These are phyloP conservation scores for Kuraishia hungarica DNA, from an alignment of 805 yeast genomes.

Conservation along the genomic window DNA sequence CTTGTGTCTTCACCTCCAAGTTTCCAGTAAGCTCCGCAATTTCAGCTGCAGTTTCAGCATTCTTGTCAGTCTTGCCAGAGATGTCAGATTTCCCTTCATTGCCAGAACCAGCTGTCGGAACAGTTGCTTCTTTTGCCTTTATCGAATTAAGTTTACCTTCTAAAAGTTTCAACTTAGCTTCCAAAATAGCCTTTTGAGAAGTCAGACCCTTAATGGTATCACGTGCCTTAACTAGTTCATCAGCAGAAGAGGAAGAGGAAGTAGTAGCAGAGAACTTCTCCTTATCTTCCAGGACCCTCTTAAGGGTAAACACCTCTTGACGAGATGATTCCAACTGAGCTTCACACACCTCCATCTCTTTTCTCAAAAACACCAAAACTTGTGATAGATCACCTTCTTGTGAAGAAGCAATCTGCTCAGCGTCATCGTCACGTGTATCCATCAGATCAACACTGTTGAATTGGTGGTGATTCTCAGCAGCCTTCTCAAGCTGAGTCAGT, in stretches of 20 bases:
- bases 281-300: neutral
- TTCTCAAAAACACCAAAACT: constrained; percentile 54
- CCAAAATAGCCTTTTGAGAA: constrained; percentile 22
- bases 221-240: neutral
- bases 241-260: neutral
- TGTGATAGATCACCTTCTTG: constrained; percentile 32
- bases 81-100: no score
- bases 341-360: constrained; percentile 66
- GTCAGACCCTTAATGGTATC: neutral
- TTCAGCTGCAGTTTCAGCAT: neutral
- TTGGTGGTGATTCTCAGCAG: constrained; percentile 7
- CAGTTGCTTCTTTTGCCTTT: neutral
- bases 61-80: no score
- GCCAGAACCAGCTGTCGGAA: neutral
- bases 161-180: neutral
- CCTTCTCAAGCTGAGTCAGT: constrained; percentile 52
- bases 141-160: neutral
- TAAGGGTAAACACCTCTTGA: neutral
- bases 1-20: constrained; percentile 29
- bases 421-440: neutral
- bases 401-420: neutral
- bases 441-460: neutral
- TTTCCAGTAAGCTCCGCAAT: constrained; percentile 1
- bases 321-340: constrained; percentile 30
- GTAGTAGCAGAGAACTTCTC: neutral